Base-by-base conservation (phyloP, 805 yeast species). In the Saccharomycopsis synnaedendra region DNA sequence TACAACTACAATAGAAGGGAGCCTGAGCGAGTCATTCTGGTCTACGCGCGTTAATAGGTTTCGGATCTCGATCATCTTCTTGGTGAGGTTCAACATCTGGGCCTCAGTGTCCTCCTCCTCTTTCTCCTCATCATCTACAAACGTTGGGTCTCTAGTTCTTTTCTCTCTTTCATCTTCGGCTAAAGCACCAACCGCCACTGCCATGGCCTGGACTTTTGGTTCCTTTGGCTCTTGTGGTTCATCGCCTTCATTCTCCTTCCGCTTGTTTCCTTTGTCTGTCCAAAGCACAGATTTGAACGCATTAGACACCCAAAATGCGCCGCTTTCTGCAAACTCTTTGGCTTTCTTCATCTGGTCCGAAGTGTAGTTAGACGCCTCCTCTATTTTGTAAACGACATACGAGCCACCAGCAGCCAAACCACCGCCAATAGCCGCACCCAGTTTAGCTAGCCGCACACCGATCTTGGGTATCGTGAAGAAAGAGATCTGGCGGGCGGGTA, bases 11-110 rank as follows among this genome's bases (percentile, higher is more conserved):
- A 93, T 93, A 0, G 97, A 84, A 1, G 98, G 98, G 39, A 93
- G 69, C 55, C 81, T 85, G 43, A 93, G 69, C 8, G 86, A 76
- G 36, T 86, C 87, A 4, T 82, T 68, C 48, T 82, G 79, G 57
- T 87, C 93, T 11, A 93, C 78, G 52, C 76, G 79, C 49, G 82
- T 75, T 45, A 93, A 68, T 32, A 93, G 75, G 45, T 81, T 75
- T 60, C 97, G 72, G 49, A 93, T 89, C 63, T 94, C 98, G 57
- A 93, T 94, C 99, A 93, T 93, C 63, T 88, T 95, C 56, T 88
- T 78, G 5, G 98, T 94, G 53, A 93, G 65, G 54, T 83, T 82
- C 62, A 93, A 68, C 82, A 93, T 93, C 47, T 86, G 90, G 55
- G 80, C 83, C 52, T 80, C 79, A 1, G 87, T 75, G 28, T 39